Evolutionary conservation across 2,329 filamentous ascomycete species (phyloP), one percentile per base, ranked within the genome.

Genomic region (Apiospora rasikravindrae): DNA sequence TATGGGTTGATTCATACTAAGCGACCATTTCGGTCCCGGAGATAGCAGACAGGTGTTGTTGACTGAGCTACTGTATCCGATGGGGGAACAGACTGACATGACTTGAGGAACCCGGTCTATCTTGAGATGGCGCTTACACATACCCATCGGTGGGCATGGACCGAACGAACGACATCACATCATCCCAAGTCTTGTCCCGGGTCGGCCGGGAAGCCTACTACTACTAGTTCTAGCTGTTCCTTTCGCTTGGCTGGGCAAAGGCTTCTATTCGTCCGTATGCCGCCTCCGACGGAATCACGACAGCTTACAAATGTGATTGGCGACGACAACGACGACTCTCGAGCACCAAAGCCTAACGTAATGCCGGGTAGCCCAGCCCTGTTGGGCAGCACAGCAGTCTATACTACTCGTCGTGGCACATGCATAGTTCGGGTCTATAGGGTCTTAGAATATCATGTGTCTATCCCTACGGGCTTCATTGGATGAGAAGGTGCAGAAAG

Each of bases 281-380:
- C 57, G 29, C 49, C 33, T 4, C 33, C 22, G 6, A n/a, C 7
- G 37, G 57, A 61, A 11, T 19, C 22, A n/a, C 8, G 19, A n/a
- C 57, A 40, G 57, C 57, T 64, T 40, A 40, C 57, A 64, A 64
- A 64, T 64, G 57, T 33, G 33, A 40, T n/a, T 37, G 33, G 33
- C 33, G 33, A 37, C 33, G 33, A 37, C 33, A 5, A 37, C 33
- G 7, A 22, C 29, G 19, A n/a, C 57, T 29, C 29, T 61, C 57
- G 33, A 40, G 33, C 33, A 37, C 4, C 33, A 37, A 37, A 33
- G 57, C 33, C 57, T 33, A 64, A 64, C 57, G 10, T 37, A 40
- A 37, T 40, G 11, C 33, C 33, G 33, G 57, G 16, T 45, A 22
- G 14, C 16, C 22, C 40, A n/a, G 53, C 29, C 29, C 29, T n/a